Evolutionary conservation across 306 rosid species (phyloP).

Genomic region (Vicia sativa): DNA sequence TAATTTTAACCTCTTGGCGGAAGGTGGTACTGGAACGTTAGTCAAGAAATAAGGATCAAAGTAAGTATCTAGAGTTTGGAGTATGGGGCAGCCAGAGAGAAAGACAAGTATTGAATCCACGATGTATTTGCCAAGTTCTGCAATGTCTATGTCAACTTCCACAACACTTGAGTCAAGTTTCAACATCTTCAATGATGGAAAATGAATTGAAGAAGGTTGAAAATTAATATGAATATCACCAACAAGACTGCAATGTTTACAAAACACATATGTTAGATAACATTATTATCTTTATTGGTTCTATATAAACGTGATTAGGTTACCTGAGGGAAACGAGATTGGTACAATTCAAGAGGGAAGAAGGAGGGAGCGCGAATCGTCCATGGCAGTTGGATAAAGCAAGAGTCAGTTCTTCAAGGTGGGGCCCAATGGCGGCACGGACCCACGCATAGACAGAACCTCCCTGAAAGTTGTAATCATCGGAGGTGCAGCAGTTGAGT

Average conservation of each 20-base stretch:
- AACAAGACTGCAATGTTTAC: background rate
- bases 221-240: background rate
- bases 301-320: no score
- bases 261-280: background rate
- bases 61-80: background rate
- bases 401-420: background rate
- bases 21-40: no score
- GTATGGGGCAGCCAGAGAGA: background rate
- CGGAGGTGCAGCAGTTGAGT: background rate
- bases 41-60: no score
- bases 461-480: background rate
- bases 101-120: background rate
- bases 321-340: slow-evolving; percentile 8
- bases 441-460: background rate
- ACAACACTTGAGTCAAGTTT: background rate
- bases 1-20: no score
- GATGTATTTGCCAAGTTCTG: background rate
- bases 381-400: background rate
- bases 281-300: no score
- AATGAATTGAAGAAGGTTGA: background rate
- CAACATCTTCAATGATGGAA: background rate
- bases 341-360: background rate
- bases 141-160: background rate
- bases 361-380: background rate
- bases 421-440: slow-evolving; percentile 10